Evolutionary conservation across 1,284 basidiomycete species (phyloP), one percentile per base, ranked within the genome.

Genomic region (Hypsizygus ulmarius): DNA sequence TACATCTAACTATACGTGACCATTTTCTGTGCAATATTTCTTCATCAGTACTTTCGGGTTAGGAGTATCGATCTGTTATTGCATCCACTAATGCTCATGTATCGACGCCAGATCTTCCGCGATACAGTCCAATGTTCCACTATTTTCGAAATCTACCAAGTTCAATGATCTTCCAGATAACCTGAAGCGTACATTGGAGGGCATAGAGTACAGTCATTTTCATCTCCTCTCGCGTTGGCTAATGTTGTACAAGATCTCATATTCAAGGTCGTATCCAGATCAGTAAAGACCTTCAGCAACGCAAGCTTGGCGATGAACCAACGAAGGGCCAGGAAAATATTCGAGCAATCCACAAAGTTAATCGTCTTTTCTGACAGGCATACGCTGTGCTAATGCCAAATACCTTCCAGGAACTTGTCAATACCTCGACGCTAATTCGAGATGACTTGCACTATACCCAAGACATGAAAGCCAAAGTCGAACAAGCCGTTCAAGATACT

Each of bases 111-210:
- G 21, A 7, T 7, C 21, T 7, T 25, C 21, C 21, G 21, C 21
- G 21, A 25, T 25, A 7, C 21, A 45, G 30, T 25, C 43, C n/a
- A 50, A 34, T 11, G 48, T 41, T 8, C 41, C 50, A 37, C 39
- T 55, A 14, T 46, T 55, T 33, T 50, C 77, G 12, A 88, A 82
- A 62, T 78, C 81, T 0, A 89, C 88, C 0, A 91, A 89, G 62
- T 93, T 90, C 64, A 90, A 93, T 43, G 90, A 93, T 60, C 65
- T 92, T 12, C 82, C 88, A 0, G 89, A 92, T 45, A 73, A 78
- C 1, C 56, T 82, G 32, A 85, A 82, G 64, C 81, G 68, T 52
- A 71, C 67, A 4, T 73, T 92, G 18, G 90, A 92, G 60, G 64
- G 69, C 32, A 77, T 92, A 42, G 89, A 93, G 90, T 92, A 56